These are phyloP conservation scores for Tuber melanosporum DNA, from an alignment of 495 filamentous ascomycete genomes.

Conservation along the genomic window DNA sequence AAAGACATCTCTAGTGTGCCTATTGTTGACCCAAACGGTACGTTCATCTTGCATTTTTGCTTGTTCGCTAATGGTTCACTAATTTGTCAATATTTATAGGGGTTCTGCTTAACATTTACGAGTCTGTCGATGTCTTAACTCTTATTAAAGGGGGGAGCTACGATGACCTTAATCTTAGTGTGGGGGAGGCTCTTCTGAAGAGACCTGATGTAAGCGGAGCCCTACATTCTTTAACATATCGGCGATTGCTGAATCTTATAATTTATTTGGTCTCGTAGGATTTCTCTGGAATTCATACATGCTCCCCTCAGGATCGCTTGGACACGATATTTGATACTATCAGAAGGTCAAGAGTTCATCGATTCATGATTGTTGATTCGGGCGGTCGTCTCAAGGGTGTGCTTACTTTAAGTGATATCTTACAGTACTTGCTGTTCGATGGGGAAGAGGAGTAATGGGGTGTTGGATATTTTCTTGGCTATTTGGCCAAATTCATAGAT, in stretches of 20 bases:
- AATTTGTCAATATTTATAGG: slow-evolving; percentile 44
- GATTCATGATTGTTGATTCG: slow-evolving; percentile 87
- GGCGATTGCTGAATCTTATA: slow-evolving; percentile 3
- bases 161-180: slow-evolving; percentile 77
- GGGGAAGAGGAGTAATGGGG: slow-evolving; percentile 60
- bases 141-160: slow-evolving; percentile 90
- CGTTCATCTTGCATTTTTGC: slow-evolving; percentile 10
- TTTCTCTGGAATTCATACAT: slow-evolving; percentile 94
- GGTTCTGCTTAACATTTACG: slow-evolving; percentile 88
- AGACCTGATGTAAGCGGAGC: slow-evolving; percentile 59
- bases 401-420: slow-evolving; percentile 89
- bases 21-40: slow-evolving; percentile 76
- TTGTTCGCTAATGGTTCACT: not conserved
- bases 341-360: slow-evolving; percentile 85
- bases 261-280: slow-evolving; percentile 52
- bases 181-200: slow-evolving; percentile 84
- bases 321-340: slow-evolving; percentile 97
- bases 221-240: not conserved
- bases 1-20: slow-evolving; percentile 91
- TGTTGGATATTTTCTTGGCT: not conserved
- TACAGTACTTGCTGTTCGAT: slow-evolving; percentile 86
- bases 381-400: slow-evolving; percentile 77
- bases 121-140: slow-evolving; percentile 93
- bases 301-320: slow-evolving; percentile 79
- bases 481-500: not conserved